Percentiles rank a stretch among this genome's conserved stretches.
Conservation (phyloP, 179 eudicot species). For the Dionaea muscipula region DNA sequence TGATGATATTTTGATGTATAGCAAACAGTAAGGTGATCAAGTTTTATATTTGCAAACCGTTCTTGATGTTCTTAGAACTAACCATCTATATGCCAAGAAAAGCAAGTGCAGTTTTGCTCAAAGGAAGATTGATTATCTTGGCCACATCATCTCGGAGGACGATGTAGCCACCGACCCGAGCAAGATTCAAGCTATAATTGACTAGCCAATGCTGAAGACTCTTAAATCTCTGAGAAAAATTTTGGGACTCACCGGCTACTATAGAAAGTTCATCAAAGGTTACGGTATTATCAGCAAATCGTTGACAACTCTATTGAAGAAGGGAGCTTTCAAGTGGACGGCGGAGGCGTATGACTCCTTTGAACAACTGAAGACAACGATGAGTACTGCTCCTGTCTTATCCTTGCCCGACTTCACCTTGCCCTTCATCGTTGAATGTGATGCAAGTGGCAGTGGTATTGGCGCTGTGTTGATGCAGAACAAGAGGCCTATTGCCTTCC, state of each 20-base stretch:
- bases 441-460: neutral
- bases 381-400: neutral
- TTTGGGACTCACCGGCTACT: neutral
- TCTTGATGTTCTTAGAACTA: neutral
- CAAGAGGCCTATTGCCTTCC: neutral
- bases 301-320: neutral
- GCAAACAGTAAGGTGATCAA: neutral
- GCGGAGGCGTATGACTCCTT: neutral
- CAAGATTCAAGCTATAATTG: neutral
- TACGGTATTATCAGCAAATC: neutral
- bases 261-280: neutral
- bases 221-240: neutral
- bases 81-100: neutral
- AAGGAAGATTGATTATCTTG: neutral
- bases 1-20: neutral
- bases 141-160: neutral
- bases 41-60: neutral
- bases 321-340: neutral
- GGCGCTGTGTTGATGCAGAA: conserved; percentile 3
- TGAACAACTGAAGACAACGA: neutral
- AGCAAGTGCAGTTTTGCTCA: neutral
- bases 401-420: neutral
- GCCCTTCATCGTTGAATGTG: neutral
- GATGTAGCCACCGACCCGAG: neutral
- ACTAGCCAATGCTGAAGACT: neutral